Conservation (phyloP, 2,329 filamentous ascomycete genomes). For the Xylaria sp. region DNA sequence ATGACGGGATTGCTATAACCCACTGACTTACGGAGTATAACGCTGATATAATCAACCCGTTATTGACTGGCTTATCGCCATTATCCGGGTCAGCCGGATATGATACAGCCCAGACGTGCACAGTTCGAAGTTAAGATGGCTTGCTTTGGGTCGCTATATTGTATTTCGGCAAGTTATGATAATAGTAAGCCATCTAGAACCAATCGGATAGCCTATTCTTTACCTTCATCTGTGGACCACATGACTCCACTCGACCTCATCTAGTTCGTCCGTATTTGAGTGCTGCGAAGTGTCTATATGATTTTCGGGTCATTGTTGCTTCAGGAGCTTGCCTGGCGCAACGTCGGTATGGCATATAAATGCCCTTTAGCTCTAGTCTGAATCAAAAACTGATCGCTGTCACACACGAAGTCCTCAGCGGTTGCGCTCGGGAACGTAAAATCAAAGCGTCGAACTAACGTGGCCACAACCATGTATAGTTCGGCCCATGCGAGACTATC, state of each 20-base stretch:
- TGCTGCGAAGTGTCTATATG: not conserved
- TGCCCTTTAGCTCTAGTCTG: constrained; percentile 14
- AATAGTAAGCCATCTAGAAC: not conserved
- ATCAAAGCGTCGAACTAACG: constrained; percentile 15
- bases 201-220: no score
- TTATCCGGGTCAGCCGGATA: no score
- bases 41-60: no score
- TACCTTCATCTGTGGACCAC: no score
- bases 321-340: no score
- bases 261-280: not conserved
- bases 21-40: no score
- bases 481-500: constrained; percentile 28
- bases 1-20: no score
- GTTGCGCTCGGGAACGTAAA: constrained; percentile 5
- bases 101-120: not conserved
- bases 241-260: no score
- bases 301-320: no score
- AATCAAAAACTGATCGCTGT: constrained; percentile 27
- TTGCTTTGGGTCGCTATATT: not conserved
- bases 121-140: not conserved
- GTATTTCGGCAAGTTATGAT: no score
- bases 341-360: constrained; percentile 2
- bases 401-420: constrained; percentile 16
- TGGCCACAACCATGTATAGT: constrained; percentile 20
- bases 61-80: no score